These are phyloP conservation scores for Suhomyces kilbournensis DNA, from an alignment of 805 yeast genomes.

Conservation along the genomic window DNA sequence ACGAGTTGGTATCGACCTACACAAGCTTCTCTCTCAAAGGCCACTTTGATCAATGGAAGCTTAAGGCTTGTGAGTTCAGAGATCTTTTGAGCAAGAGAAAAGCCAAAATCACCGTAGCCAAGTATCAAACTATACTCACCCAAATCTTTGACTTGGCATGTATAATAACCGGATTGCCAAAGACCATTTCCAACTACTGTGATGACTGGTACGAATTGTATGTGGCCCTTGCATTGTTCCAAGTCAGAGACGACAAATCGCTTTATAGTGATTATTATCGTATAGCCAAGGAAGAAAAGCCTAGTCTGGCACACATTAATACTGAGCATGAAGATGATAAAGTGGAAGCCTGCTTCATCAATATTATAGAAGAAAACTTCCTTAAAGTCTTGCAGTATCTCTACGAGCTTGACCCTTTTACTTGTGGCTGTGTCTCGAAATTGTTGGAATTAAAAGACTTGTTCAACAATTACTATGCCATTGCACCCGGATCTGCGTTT, in stretches of 20 bases:
- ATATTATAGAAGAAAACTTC: conserved; percentile 54
- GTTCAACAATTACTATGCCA: conserved; percentile 38
- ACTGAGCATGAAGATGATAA: conserved; percentile 21
- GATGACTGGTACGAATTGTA: conserved; percentile 69
- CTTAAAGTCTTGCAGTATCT: conserved; percentile 56
- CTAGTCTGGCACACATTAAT: conserved; percentile 5
- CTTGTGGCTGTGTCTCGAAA: conserved; percentile 61
- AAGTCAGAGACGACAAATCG: conserved; percentile 47
- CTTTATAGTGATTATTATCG: conserved; percentile 34
- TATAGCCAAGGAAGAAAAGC: conserved; percentile 31
- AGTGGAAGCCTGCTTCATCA: conserved; percentile 44
- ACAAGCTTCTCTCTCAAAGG: conserved; percentile 37
- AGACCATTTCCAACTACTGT: conserved; percentile 50
- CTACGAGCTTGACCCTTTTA: conserved; percentile 58
- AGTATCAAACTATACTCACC: conserved; percentile 25
- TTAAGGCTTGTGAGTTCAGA: conserved; percentile 47
- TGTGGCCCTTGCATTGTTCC: conserved; percentile 53
- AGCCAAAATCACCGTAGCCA: conserved; percentile 20
- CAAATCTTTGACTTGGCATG: conserved; percentile 43
- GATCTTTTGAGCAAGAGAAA: conserved; percentile 33
- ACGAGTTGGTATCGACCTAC: conserved; percentile 38
- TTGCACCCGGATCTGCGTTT: conserved; percentile 8
- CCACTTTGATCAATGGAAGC: conserved; percentile 50
- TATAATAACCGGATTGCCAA: conserved; percentile 47
- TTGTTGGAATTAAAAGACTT: conserved; percentile 64